These are phyloP conservation scores for Picea sitchensis DNA, from an alignment of 75 land plant genomes.

Conservation along the genomic window DNA sequence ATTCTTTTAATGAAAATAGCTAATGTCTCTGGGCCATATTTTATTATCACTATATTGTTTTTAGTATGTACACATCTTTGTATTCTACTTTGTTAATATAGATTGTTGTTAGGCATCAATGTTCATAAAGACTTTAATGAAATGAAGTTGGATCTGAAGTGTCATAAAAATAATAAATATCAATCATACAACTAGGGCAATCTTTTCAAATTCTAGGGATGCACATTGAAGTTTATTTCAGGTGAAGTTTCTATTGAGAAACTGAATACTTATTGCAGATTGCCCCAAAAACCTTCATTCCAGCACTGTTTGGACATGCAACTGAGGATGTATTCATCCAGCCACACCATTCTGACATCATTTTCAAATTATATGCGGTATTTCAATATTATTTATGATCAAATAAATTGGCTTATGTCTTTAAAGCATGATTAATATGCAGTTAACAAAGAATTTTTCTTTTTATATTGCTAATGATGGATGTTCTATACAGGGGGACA, in stretches of 20 bases:
- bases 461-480: background rate
- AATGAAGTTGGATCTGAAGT: background rate
- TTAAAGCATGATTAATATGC: background rate
- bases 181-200: background rate
- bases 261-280: constrained; percentile 32
- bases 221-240: background rate
- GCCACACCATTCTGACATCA: constrained; percentile 69
- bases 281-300: constrained; percentile 77
- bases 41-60: background rate
- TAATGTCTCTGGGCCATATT: background rate
- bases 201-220: background rate
- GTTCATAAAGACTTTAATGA: background rate
- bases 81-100: background rate
- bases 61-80: background rate
- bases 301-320: constrained; percentile 88
- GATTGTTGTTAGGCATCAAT: too few relatives aligned
- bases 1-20: background rate
- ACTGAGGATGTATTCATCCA: constrained; percentile 68
- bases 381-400: background rate
- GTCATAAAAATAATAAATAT: background rate
- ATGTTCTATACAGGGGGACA: constrained; percentile 73
- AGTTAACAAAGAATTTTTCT: background rate
- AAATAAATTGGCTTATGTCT: background rate
- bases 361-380: constrained; percentile 69
- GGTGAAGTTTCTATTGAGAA: background rate